These are phyloP conservation scores for Corinectria fuckeliana DNA, from an alignment of 2,329 filamentous ascomycete species.

Conservation along the genomic window DNA sequence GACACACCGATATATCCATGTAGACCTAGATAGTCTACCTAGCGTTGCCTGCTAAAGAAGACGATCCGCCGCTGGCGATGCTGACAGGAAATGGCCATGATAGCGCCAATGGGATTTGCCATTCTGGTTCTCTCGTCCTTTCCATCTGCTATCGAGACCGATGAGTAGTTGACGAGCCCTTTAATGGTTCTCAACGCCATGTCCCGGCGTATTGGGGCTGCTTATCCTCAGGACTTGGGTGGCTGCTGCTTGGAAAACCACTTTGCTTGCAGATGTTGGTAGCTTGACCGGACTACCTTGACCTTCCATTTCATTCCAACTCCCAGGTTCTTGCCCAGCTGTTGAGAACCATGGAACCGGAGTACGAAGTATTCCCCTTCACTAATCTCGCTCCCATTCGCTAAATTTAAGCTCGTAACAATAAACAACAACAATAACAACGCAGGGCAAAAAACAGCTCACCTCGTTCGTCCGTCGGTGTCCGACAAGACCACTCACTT, in stretches of 20 bases:
- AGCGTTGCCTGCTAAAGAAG: background rate
- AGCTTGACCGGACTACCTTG: no score
- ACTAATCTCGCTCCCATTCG: background rate
- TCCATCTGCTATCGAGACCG: background rate
- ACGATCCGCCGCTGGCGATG: background rate
- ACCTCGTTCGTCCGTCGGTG: background rate
- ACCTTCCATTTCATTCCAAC: background rate
- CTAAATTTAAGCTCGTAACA: background rate
- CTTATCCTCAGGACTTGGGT: background rate
- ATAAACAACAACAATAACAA: background rate
- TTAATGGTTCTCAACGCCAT: background rate
- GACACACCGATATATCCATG: no score
- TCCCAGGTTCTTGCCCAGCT: background rate
- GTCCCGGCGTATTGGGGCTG: background rate
- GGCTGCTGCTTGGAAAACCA: background rate
- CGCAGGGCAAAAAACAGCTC: background rate
- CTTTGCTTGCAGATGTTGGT: background rate
- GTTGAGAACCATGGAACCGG: background rate
- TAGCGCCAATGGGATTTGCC: background rate
- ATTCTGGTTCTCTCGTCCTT: background rate
- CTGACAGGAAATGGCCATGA: background rate
- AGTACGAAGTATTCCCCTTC: background rate
- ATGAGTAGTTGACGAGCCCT: background rate
- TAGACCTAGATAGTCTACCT: no score
- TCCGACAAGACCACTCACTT: background rate